phyloP scores from a whole-genome alignment of 1,284 basidiomycete species.

The Ganoderma meredithae region DNA sequence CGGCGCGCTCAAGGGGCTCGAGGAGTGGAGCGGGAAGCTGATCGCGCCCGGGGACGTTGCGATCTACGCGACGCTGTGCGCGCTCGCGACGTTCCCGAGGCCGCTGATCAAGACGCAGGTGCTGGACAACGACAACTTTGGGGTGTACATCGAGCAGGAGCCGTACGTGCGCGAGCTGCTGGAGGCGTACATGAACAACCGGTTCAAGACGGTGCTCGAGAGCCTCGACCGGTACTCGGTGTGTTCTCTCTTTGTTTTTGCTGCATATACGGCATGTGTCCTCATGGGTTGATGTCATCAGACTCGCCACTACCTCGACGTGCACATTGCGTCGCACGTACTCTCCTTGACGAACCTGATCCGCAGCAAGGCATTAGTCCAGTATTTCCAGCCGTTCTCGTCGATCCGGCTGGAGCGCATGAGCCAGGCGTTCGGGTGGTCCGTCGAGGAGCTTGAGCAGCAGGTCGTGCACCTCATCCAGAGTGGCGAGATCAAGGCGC shows the following conservation, averaged over 20 bases:
- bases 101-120: slow-evolving; percentile 73
- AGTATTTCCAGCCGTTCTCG: slow-evolving; percentile 87
- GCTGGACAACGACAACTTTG: slow-evolving; percentile 74
- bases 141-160: slow-evolving; percentile 84
- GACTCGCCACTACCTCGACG: slow-evolving; percentile 79
- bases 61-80: slow-evolving; percentile 83
- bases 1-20: slow-evolving; percentile 68
- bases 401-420: slow-evolving; percentile 83
- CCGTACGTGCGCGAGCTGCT: slow-evolving; percentile 85
- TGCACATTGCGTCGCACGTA: slow-evolving; percentile 77
- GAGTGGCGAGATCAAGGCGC: slow-evolving; percentile 74
- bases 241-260: slow-evolving; percentile 37
- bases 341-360: slow-evolving; percentile 65
- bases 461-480: slow-evolving; percentile 80
- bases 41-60: slow-evolving; percentile 83
- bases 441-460: slow-evolving; percentile 68
- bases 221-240: slow-evolving; percentile 78
- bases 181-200: slow-evolving; percentile 82
- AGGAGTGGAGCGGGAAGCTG: slow-evolving; percentile 78
- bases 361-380: slow-evolving; percentile 76
- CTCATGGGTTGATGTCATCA: slow-evolving; percentile 37
- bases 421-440: slow-evolving; percentile 85
- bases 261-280: too few relatives aligned
- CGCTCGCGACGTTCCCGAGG: slow-evolving; percentile 78
- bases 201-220: slow-evolving; percentile 83